Base-by-base conservation (phyloP, 495 filamentous ascomycete species). In the Trichocladium antarcticum region DNA sequence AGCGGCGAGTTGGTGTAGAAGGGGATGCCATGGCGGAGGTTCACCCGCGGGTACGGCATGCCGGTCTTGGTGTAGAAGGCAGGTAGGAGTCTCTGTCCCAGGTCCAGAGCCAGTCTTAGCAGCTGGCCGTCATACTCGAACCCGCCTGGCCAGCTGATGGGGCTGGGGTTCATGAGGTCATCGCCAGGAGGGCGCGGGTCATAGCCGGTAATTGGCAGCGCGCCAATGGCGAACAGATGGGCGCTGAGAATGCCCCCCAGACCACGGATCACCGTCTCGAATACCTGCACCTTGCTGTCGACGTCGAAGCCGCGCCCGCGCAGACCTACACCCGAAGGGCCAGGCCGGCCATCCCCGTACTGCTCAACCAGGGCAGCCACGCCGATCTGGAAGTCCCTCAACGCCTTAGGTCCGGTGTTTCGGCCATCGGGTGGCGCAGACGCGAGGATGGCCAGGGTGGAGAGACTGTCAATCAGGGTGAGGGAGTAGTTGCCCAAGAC, bases 251-350 rank as follows among this genome's bases (percentile, higher is more conserved):
- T 68, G 17, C 92, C 92, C 15, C 93, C 92, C 42, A 98, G 76
- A 22, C 89, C 89, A 53, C 92, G 75, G 61, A 98, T 98, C 9
- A 95, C 89, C 2, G 89, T 95, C 66, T 98, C 92, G 61, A 98
- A 98, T 29, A 98, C 87, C 67, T 98, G 87, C 8, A 98, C 92
- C 65, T 96, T 96, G 65, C 88, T 93, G 65, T 98, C 90, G 35
- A 96, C 72, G 68, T 98, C 89, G 54, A 97, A 98, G 3, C 88
- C 92, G 29, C 84, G 75, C n/a, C 75, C 79, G 51, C 85, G 74
- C 53, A 76, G 73, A 8, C 89, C 89, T 57, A 77, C 72, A 32
- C 84, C 87, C 19, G 73, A 73, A 37, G 79, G 77, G 8, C 86
- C 82, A 20, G 75, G 65, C 6, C 75, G 79, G 3, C 85, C 89